These are phyloP conservation scores for Exophiala sp. DNA, from an alignment of 2,329 filamentous ascomycete genomes.

Conservation along the genomic window DNA sequence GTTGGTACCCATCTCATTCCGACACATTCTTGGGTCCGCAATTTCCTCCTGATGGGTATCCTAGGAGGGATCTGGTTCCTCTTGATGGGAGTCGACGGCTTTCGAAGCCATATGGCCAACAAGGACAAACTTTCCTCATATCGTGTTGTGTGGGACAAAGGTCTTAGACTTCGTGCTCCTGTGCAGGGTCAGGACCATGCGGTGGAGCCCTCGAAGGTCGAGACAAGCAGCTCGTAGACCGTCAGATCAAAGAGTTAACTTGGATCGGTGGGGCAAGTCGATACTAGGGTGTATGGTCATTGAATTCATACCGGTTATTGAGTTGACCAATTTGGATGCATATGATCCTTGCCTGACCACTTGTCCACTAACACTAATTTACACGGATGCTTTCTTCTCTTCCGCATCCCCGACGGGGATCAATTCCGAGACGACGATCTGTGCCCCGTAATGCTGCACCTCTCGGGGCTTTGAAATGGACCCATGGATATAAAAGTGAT, in stretches of 20 bases:
- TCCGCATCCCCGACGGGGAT: too few species aligned
- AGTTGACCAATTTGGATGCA: too few species aligned
- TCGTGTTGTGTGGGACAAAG: slow-evolving; percentile 5
- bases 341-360: too few species aligned
- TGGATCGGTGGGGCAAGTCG: too few species aligned
- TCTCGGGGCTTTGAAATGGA: too few species aligned
- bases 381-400: too few species aligned
- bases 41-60: slow-evolving; percentile 14
- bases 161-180: background rate
- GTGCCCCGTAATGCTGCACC: too few species aligned
- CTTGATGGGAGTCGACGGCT: slow-evolving; percentile 4
- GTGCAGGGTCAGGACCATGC: background rate
- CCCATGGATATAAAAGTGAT: too few species aligned
- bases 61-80: slow-evolving; percentile 14
- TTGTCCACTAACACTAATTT: too few species aligned
- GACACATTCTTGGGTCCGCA: slow-evolving; percentile 6
- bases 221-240: background rate
- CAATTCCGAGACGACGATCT: too few species aligned
- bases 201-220: background rate
- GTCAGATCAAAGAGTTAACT: background rate
- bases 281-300: too few species aligned
- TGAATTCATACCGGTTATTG: background rate
- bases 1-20: slow-evolving; percentile 32
- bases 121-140: slow-evolving; percentile 10
- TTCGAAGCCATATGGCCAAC: slow-evolving; percentile 5